A percentile compares a stretch with the other conserved stretches of the same genome.
Evolutionary conservation across 495 filamentous ascomycete genomes (phyloP).

Genomic region (Penicillium cataractarum): DNA sequence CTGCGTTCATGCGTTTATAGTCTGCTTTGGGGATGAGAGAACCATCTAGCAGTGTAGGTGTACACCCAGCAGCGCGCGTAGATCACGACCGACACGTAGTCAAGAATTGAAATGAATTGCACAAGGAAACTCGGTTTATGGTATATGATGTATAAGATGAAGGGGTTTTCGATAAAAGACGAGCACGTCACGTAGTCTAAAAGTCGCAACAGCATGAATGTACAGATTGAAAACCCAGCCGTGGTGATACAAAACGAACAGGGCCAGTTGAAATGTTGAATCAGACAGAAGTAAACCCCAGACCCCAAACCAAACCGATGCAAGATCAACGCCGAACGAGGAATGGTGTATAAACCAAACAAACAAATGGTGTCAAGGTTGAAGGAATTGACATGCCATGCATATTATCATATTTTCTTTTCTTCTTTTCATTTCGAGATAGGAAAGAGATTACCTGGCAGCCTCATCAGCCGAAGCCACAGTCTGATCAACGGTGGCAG

Average conservation of each 20-base stretch:
- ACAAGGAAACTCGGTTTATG: neutral
- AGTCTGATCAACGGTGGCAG: conserved; percentile 29
- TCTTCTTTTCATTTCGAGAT: neutral
- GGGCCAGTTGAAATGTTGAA: conserved; percentile 24
- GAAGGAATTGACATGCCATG: conserved; percentile 7
- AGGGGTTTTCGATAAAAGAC: neutral
- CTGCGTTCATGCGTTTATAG: conserved; percentile 5
- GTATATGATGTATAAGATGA: neutral
- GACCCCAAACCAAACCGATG: conserved; percentile 24
- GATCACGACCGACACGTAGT: conserved; percentile 15
- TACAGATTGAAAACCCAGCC: conserved; percentile 17
- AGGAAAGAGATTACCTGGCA: conserved; percentile 28
- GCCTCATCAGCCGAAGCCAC: conserved; percentile 30
- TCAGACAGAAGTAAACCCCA: conserved; percentile 16
- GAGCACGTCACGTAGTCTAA: neutral
- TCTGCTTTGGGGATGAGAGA: neutral
- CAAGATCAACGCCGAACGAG: conserved; percentile 27
- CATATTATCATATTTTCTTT: conserved; percentile 12
- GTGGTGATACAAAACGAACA: conserved; percentile 29
- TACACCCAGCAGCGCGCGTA: conserved; percentile 4
- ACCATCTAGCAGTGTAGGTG: neutral
- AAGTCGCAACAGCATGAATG: neutral
- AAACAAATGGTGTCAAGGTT: conserved; percentile 1
- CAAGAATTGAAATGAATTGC: neutral
- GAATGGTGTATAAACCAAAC: conserved; percentile 12